Base-by-base conservation (phyloP, 1,284 basidiomycete genomes). In the Papiliotrema nemorosa region DNA sequence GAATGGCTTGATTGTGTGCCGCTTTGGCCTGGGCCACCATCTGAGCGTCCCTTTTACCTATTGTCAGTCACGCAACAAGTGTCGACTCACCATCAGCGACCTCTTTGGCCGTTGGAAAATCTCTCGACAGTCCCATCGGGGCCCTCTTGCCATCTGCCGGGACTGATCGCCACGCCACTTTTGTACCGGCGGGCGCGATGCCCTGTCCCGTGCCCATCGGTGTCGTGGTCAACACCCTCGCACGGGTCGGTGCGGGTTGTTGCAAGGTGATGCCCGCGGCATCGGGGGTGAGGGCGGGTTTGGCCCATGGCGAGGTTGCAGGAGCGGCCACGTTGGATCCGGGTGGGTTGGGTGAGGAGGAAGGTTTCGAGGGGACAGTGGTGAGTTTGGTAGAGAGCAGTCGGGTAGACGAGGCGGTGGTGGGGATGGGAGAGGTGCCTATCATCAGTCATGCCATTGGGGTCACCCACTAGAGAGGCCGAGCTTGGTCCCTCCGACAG, bases 41-140 rank as follows among this genome's bases (percentile, higher is more conserved):
- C 29, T 59, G 58, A n/a, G 66, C 64, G 13, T 65, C 62, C 40
- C 58, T 61, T 50, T 69, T 67, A 38, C 65, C 67, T 72, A 31
- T 45, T 16, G 34, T 53, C 33, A 58, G 47, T 42, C 13, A 14
- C 18, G 5, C 7, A 27, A 26, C 5, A 20, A 31, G 9, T 13
- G 27, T 7, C 14, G 21, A 38, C 47, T 27, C 37, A 58, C 52
- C 46, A 20, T 55, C 49, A 12, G 59, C 59, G 26, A 60, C 55
- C 37, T 96, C 91, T 42, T 88, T 90, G 43, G 91, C 90, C 3
- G 91, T 96, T 3, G 91, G 92, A 67, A 96, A 96, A 41, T 75
- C 74, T 21, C 66, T 57, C 14, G 67, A 58, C 27, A 67, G 45
- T 3, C 63, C 64, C 27, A 52, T 22, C n/a, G 45, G 47, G 2